Evolutionary conservation across 768 basidiomycete genomes (phyloP), one percentile per base, ranked within the genome.

Genomic region (Termitomyces sp.): DNA sequence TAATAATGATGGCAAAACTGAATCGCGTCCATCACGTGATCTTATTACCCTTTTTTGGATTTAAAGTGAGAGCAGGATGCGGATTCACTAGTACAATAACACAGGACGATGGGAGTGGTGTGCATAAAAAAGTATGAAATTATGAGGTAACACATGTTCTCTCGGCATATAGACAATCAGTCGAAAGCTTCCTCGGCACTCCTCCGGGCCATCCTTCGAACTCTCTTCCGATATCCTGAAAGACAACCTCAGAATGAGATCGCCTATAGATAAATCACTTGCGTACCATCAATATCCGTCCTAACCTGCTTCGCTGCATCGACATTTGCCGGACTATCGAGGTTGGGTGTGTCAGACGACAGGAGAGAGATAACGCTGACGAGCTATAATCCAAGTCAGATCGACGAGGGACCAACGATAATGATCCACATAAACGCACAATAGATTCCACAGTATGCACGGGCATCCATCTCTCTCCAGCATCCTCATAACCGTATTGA

Each of bases 401-500:
- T 62, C 57, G 45, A 44, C 49, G 54, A 54, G 35, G 56, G 40
- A 61, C 38, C 38, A 10, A 31, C 11, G 31, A 37, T 5, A 1
- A 17, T 27, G 31, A 27, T 37, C 48, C 29, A 25, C 14, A 1
- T 21, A 17, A 19, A 68, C 79, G 69, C 63, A 98, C 96, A 62
- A 99, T 98, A 5, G 94, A 93, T 76, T 98, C 95, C 34, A 98
- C 89, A 1, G 91, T 90, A 70, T 99, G 97, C 45, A 99, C 94
- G 4, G 97, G 97, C 79, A 95, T 77, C 97, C 97, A 99, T 60
- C 97, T 77, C 75, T 99, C 97, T 43, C 92, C 89, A 1, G 97
- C 94, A 65, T 95, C 92, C 71, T 99, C 97, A 66, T 96, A 98
- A 11, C 96, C 90, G 64, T 90, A 98, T 70, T 98, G 91, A 72